Conservation (phyloP, 768 basidiomycete species). For the Pluteus cervinus region DNA sequence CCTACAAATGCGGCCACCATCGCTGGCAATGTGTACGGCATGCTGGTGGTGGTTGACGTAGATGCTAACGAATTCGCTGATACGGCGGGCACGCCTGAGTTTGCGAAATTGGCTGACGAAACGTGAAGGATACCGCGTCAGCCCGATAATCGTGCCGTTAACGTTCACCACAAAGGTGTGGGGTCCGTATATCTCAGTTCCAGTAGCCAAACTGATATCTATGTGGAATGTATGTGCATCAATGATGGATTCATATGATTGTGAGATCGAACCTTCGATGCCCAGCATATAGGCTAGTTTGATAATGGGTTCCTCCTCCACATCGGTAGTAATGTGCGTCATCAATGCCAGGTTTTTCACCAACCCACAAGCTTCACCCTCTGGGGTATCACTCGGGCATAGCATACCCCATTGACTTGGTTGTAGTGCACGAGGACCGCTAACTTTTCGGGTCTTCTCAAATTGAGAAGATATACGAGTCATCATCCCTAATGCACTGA, state of each 20-base stretch:
- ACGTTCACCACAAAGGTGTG: slow-evolving; percentile 94
- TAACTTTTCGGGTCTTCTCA: slow-evolving; percentile 98
- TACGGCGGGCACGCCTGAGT: slow-evolving; percentile 82
- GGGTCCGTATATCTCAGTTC: slow-evolving; percentile 92
- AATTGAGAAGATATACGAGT: slow-evolving; percentile 98
- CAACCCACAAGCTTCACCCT: slow-evolving; percentile 98
- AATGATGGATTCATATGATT: neutral
- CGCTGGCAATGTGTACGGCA: slow-evolving; percentile 92
- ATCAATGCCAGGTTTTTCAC: slow-evolving; percentile 98
- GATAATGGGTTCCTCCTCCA: slow-evolving; percentile 91
- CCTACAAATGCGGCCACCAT: slow-evolving; percentile 96
- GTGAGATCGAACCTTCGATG: slow-evolving; percentile 68
- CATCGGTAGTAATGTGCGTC: slow-evolving; percentile 99
- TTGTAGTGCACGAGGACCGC: slow-evolving; percentile 93
- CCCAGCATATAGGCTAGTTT: slow-evolving; percentile 92
- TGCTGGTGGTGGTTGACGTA: slow-evolving; percentile 96
- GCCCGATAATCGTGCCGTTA: slow-evolving; percentile 92
- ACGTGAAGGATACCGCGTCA: slow-evolving; percentile 77
- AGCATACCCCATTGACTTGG: slow-evolving; percentile 99
- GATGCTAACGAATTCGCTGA: slow-evolving; percentile 95
- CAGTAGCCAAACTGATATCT: slow-evolving; percentile 91
- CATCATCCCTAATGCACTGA: slow-evolving; percentile 99
- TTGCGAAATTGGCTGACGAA: slow-evolving; percentile 92
- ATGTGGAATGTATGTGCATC: slow-evolving; percentile 10
- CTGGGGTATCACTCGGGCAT: slow-evolving; percentile 97